Evolutionary conservation across 768 basidiomycete species (phyloP).

Genomic region (Phylloporus sp.): DNA sequence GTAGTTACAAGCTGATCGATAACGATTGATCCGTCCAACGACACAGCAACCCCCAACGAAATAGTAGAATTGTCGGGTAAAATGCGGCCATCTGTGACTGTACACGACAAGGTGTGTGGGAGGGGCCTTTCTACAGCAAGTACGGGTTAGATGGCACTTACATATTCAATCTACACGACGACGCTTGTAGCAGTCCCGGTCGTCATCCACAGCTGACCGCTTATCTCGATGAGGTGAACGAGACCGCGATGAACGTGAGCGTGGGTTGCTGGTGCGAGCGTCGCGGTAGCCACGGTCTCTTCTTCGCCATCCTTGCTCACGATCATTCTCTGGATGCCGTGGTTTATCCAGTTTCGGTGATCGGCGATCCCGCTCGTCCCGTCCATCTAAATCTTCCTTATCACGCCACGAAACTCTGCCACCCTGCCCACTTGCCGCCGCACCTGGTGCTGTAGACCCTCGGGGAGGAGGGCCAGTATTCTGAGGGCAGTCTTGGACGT

Average conservation of each 20-base stretch:
- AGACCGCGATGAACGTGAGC: conserved; percentile 33
- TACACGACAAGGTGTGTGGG: neutral
- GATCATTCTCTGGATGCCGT: conserved; percentile 21
- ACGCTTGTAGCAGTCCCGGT: conserved; percentile 43
- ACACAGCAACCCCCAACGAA: conserved; percentile 4
- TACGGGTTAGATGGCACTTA: conserved; percentile 13
- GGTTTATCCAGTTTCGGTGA: conserved; percentile 23
- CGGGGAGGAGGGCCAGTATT: conserved; percentile 39
- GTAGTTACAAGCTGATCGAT: conserved; percentile 15
- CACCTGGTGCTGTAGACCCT: conserved; percentile 21
- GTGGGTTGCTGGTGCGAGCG: conserved; percentile 18
- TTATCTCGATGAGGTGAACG: conserved; percentile 30
- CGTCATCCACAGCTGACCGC: conserved; percentile 26
- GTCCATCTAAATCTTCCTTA: conserved; percentile 17
- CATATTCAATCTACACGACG: conserved; percentile 49
- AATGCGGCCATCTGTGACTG: conserved; percentile 12
- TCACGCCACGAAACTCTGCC: conserved; percentile 37
- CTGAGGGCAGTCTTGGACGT: conserved; percentile 46
- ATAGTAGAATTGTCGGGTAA: neutral
- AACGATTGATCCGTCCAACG: conserved; percentile 5
- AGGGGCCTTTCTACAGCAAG: neutral
- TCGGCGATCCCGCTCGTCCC: conserved; percentile 21
- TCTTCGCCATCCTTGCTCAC: conserved; percentile 16
- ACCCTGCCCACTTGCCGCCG: conserved; percentile 32
- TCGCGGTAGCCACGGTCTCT: conserved; percentile 16